Evolutionary conservation across 2,329 filamentous ascomycete species (phyloP).

Genomic region (Botrytis deweyae): DNA sequence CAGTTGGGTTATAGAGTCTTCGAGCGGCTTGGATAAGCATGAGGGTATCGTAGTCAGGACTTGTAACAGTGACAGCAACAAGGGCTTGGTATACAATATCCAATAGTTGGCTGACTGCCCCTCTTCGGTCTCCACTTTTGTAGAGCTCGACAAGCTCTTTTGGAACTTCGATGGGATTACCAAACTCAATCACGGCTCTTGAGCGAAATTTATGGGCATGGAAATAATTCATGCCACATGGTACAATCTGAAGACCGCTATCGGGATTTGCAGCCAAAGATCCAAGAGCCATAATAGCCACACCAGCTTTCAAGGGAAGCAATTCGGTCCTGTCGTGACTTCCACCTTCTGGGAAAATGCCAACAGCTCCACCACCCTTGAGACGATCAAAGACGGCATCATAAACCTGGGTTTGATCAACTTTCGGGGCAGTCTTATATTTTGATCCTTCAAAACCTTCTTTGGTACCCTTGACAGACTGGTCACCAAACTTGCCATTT

Average conservation of each 20-base stretch:
- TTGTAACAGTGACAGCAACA: conserved; percentile 87
- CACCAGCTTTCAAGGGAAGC: conserved; percentile 85
- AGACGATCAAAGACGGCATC: conserved; percentile 86
- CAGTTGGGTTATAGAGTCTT: conserved; percentile 85
- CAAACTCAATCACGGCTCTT: conserved; percentile 92
- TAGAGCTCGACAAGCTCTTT: conserved; percentile 82
- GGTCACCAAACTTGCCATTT: conserved; percentile 46
- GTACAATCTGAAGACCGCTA: conserved; percentile 90
- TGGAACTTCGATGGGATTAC: conserved; percentile 82
- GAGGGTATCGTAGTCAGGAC: conserved; percentile 91
- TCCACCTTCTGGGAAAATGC: conserved; percentile 95
- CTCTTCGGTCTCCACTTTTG: conserved; percentile 75
- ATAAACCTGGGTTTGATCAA: conserved; percentile 91
- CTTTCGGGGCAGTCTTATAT: conserved; percentile 87
- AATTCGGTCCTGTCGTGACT: conserved; percentile 93
- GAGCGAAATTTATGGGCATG: conserved; percentile 98
- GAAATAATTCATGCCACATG: conserved; percentile 99
- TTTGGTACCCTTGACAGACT: conserved; percentile 24
- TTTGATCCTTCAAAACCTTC: conserved; percentile 70
- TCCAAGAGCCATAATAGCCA: conserved; percentile 96
- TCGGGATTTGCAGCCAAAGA: conserved; percentile 74
- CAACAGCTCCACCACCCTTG: conserved; percentile 80
- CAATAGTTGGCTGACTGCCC: conserved; percentile 81
- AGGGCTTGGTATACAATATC: conserved; percentile 62
- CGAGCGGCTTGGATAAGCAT: conserved; percentile 88